These are phyloP conservation scores for Xylaria acuta DNA, from an alignment of 495 filamentous ascomycete genomes.

Conservation along the genomic window DNA sequence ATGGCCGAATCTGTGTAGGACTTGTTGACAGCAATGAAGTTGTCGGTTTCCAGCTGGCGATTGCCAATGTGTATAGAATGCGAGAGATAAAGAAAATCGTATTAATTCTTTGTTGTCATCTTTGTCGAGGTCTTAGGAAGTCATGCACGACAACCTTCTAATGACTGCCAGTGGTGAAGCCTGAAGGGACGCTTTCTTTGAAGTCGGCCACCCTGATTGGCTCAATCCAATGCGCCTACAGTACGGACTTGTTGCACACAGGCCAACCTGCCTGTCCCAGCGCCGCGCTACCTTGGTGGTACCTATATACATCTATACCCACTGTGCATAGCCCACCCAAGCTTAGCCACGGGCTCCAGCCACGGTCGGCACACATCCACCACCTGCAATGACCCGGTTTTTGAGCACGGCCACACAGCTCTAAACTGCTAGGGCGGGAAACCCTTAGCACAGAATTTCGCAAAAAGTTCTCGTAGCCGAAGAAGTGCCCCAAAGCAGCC, in stretches of 20 bases:
- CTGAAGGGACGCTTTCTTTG: conserved; percentile 12
- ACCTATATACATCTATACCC: neutral
- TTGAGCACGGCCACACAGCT: conserved; percentile 30
- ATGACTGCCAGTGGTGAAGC: neutral
- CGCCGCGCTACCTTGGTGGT: neutral
- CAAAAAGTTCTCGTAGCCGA: conserved; percentile 41
- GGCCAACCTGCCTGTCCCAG: neutral
- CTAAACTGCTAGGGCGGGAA: conserved; percentile 42
- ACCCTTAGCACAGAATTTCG: conserved; percentile 44
- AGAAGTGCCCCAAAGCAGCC: conserved; percentile 32
- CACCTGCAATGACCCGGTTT: neutral
- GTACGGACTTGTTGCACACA: neutral
- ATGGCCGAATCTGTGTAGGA: conserved; percentile 49
- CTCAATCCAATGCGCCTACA: neutral
- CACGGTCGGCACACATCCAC: conserved; percentile 8
- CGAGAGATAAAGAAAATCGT: neutral
- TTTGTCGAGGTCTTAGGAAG: neutral
- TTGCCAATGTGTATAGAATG: neutral
- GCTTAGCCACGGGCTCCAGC: neutral
- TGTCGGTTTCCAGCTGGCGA: neutral
- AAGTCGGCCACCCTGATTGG: conserved; percentile 8
- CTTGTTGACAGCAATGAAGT: neutral
- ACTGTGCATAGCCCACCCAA: too few species aligned
- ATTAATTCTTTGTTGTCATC: conserved; percentile 23
- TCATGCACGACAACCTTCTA: neutral